Base-by-base conservation (phyloP, 257 asterid species). In the Rauvolfia tetraphylla region DNA sequence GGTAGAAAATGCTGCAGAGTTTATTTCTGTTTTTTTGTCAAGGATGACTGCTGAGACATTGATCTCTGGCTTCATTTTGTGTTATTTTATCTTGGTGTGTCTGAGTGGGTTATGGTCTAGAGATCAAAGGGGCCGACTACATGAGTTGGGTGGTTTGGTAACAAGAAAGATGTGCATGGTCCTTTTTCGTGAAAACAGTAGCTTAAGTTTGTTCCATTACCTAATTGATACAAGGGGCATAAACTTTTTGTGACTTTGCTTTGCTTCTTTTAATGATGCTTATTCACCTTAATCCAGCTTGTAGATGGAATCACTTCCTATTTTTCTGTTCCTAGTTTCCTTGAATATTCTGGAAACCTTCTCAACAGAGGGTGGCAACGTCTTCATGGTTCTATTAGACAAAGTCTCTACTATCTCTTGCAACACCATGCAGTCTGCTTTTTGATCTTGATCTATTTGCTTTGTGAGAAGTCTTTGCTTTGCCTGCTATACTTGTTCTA, bases 371-470 rank as follows among this genome's bases (percentile, higher is more conserved):
- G 85, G 89, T 38, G 72, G 72, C 72, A 86, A 87, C 77, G 78
- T 89, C 59, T 86, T 81, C 80, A 81, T 89, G 78, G 89, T 89
- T 75, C 72, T 89, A 41, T 74, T 87, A 90, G 89, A 85, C 79
- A 87, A 87, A 71, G 83, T 80, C 56, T 85, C 90, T 65, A 48
- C 78, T 57, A 73, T 83, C 77, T 76, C 76, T 1, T 61, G 51
- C 46, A 67, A 68, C 79, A 51, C 57, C 23, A 15, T 51, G 57
- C 57, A 51, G 17, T n/a, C 56, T 8, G 25, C 57, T 57, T 13
- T 20, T 53, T 73, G 85, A 77, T 81, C 66, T 58, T 23, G 22
- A 39, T 59, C 68, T 23, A 4, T 38, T 46, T 67, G 20, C 51
- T 61, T 6, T 22, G 34, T 27, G 1, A 53, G 7, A 46, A 72